Evolutionary conservation across 2,329 filamentous ascomycete genomes (phyloP).

Genomic region (Tolypocladium sp.): DNA sequence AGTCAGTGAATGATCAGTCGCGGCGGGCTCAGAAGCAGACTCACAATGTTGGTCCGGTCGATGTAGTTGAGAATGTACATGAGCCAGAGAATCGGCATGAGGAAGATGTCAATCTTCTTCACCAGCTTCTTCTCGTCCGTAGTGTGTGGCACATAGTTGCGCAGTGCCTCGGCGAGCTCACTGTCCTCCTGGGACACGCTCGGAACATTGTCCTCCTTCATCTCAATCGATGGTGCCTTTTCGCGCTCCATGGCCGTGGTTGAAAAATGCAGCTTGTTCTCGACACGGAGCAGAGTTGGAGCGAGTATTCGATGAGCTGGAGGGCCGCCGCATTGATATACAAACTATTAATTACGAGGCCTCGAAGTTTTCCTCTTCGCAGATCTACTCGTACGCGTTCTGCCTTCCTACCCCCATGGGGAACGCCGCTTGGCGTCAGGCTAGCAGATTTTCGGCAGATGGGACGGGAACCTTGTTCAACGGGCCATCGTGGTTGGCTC

Average conservation of each 20-base stretch:
- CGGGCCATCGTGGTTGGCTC: neutral
- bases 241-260: neutral
- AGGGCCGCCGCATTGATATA: neutral
- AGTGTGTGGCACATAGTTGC: constrained; percentile 16
- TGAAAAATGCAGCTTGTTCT: neutral
- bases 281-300: too few relatives aligned
- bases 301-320: neutral
- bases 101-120: constrained; percentile 27
- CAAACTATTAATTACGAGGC: neutral
- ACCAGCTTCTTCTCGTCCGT: constrained; percentile 11
- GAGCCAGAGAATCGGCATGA: constrained; percentile 43
- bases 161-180: constrained; percentile 14
- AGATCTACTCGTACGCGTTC: neutral
- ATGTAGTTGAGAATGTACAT: constrained; percentile 27
- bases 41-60: constrained; percentile 18
- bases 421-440: neutral
- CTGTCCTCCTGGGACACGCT: constrained; percentile 4
- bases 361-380: neutral
- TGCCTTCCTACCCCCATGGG: neutral
- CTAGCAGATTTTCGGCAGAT: neutral
- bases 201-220: neutral
- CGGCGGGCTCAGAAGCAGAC: neutral
- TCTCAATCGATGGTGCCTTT: neutral
- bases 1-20: neutral
- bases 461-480: neutral